A percentile compares a stretch with the other conserved stretches of the same genome.
Conservation (phyloP, 2,329 filamentous ascomycete genomes). For the Ceratocystis ficicola region DNA sequence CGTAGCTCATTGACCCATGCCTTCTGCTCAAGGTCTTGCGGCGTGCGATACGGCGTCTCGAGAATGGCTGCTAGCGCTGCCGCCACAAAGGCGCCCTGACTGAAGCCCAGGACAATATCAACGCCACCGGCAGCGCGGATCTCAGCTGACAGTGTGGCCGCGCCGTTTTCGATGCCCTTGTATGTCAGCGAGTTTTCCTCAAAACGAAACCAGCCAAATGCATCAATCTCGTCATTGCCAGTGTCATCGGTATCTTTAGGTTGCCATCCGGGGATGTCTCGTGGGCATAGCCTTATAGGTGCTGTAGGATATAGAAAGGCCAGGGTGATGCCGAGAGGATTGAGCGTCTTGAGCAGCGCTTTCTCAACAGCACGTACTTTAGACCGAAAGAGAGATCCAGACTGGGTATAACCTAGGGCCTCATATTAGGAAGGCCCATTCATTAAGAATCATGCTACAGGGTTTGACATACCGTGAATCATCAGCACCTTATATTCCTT, state of each 20-base stretch:
- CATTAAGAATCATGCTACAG: neutral
- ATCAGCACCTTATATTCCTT: slow-evolving; percentile 57
- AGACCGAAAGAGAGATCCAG: slow-evolving; percentile 67
- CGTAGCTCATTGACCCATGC: slow-evolving; percentile 37
- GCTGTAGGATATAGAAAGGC: slow-evolving; percentile 57
- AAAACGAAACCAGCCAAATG: slow-evolving; percentile 72
- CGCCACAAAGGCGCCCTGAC: slow-evolving; percentile 62
- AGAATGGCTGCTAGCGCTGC: slow-evolving; percentile 61
- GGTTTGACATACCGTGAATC: slow-evolving; percentile 49
- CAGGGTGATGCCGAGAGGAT: slow-evolving; percentile 42
- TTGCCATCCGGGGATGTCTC: slow-evolving; percentile 58
- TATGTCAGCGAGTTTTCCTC: slow-evolving; percentile 55
- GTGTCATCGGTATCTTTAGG: slow-evolving; percentile 33
- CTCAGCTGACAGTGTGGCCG: slow-evolving; percentile 48
- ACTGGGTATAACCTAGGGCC: slow-evolving; percentile 70
- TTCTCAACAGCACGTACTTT: slow-evolving; percentile 86
- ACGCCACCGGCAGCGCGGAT: slow-evolving; percentile 54
- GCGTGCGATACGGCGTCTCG: slow-evolving; percentile 38
- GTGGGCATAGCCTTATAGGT: slow-evolving; percentile 48
- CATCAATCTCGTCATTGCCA: slow-evolving; percentile 39
- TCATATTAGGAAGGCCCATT: slow-evolving; percentile 7
- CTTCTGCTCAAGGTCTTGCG: slow-evolving; percentile 26
- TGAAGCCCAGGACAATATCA: slow-evolving; percentile 72
- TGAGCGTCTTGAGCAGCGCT: slow-evolving; percentile 59
- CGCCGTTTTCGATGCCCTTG: slow-evolving; percentile 54